Evolutionary conservation across 352 stramenopile genomes (phyloP), one percentile per base, ranked within the genome.

Genomic region (Phytophthora capsici): DNA sequence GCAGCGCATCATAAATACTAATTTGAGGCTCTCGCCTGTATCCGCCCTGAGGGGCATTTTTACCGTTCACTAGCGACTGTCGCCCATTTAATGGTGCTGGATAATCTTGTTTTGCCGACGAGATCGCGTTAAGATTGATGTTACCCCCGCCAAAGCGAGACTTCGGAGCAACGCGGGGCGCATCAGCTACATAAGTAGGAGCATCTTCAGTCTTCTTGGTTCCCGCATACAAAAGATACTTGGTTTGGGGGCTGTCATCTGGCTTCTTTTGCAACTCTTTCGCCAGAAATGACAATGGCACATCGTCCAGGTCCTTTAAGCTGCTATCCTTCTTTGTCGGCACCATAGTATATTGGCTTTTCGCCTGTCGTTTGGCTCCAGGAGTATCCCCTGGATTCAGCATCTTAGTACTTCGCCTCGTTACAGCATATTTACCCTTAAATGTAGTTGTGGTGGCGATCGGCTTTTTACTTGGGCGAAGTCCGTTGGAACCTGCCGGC

Each of bases 1-100:
- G 65, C 25, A 89, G 61, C 30, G 80, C 80, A 41, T 86, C 75
- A 67, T 86, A 86, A 59, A 89, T 73, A 73, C 76, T 81, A 17
- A 89, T 73, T 59, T 89, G 80, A 44, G 61, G 75, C 14, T 86
- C 73, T 40, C 59, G 74, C 37, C 37, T 73, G 45, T 72, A 88
- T 63, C 47, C 56, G 30, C 43, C 47, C 53, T 41, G 51, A 38
- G 44, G 14, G 25, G 26, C 37, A 44, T 13, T 64, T 34, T 65
- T 67, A 36, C 52, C 54, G 16, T 56, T 63, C 43, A 53, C 12
- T 47, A 67, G 40, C 7, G 41, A 53, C 26, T 56, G 17, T 10
- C 54, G 37, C 38, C 36, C 44, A 45, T 40, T 71, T 59, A 37
- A 37, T 19, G 20, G 16, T 23, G 19, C 23, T 37, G 34, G 30